phyloP scores from a whole-genome alignment of 2,329 filamentous ascomycete genomes.

The Hirsutella rhossiliensis region DNA sequence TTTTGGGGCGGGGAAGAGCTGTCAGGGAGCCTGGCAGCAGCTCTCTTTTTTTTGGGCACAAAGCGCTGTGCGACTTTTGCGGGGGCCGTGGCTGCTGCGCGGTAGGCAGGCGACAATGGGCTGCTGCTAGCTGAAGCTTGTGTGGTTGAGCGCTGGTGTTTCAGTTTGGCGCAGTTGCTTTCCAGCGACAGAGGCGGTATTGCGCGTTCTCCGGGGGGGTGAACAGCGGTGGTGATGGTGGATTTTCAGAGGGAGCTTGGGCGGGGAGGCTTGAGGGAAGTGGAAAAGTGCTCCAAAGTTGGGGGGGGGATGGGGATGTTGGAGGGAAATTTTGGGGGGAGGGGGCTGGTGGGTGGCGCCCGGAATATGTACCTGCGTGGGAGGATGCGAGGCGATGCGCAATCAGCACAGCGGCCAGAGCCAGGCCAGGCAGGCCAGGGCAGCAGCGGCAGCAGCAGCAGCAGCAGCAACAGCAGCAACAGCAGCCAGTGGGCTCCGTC shows the following conservation, averaged over 20 bases:
- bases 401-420: not conserved
- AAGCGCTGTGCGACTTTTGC: no score
- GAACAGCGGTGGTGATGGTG: conserved; percentile 7
- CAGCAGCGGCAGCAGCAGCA: not conserved
- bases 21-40: conserved; percentile 1
- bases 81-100: no score
- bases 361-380: conserved; percentile 20
- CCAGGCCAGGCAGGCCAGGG: no score
- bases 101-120: no score
- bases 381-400: not conserved
- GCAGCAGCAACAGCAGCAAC: not conserved
- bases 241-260: conserved; percentile 2
- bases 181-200: conserved; percentile 1
- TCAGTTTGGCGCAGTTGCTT: not conserved
- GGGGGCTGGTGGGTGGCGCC: conserved; percentile 21
- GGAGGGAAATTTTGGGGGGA: conserved; percentile 11
- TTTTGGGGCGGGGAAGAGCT: no score
- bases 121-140: no score
- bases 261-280: not conserved
- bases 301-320: conserved; percentile 11
- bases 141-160: not conserved
- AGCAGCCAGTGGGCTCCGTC: no score
- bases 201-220: not conserved
- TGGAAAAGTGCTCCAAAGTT: conserved; percentile 8
- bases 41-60: conserved; percentile 1